Evolutionary conservation across 108 stramenopile species (phyloP).

Genomic region (Skeletonema grethae): DNA sequence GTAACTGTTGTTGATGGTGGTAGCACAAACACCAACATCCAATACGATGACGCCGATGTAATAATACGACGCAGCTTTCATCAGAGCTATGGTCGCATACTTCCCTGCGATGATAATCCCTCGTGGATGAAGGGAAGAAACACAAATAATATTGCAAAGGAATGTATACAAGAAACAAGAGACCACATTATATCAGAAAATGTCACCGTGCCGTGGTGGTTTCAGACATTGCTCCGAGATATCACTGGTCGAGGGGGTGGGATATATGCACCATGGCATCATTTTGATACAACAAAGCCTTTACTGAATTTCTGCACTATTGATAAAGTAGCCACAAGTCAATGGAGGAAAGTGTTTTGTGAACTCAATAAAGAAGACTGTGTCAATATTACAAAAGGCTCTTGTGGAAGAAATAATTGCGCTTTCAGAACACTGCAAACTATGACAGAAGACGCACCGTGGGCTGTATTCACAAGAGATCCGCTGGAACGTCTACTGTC

Average conservation of each 20-base stretch:
- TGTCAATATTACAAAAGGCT: slow-evolving; percentile 5
- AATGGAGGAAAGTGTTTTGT: slow-evolving; percentile 44
- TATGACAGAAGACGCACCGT: slow-evolving; percentile 28
- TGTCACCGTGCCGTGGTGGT: slow-evolving; percentile 49
- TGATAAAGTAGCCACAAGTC: slow-evolving; percentile 48
- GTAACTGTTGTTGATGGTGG: not conserved
- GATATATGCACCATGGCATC: slow-evolving; percentile 47
- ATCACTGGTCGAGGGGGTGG: not conserved
- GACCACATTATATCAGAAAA: not conserved
- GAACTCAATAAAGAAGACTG: slow-evolving; percentile 35
- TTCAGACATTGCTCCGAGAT: slow-evolving; percentile 59
- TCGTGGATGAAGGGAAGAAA: not conserved
- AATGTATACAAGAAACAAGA: slow-evolving; percentile 26
- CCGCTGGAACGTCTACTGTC: slow-evolving; percentile 61
- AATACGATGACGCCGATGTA: slow-evolving; percentile 38
- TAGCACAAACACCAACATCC: not conserved
- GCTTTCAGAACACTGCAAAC: slow-evolving; percentile 19
- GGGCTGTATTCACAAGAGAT: slow-evolving; percentile 63
- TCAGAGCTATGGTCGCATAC: slow-evolving; percentile 35
- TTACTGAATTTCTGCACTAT: slow-evolving; percentile 49
- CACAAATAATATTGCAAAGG: not conserved
- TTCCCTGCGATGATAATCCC: slow-evolving; percentile 25
- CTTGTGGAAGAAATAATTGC: slow-evolving; percentile 21
- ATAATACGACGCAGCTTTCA: slow-evolving; percentile 32
- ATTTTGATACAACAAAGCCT: slow-evolving; percentile 44